Percentiles rank a stretch among this genome's conserved stretches.
These are phyloP conservation scores for Trichothecium roseum DNA, from an alignment of 2,329 filamentous ascomycete species.

Conservation along the genomic window DNA sequence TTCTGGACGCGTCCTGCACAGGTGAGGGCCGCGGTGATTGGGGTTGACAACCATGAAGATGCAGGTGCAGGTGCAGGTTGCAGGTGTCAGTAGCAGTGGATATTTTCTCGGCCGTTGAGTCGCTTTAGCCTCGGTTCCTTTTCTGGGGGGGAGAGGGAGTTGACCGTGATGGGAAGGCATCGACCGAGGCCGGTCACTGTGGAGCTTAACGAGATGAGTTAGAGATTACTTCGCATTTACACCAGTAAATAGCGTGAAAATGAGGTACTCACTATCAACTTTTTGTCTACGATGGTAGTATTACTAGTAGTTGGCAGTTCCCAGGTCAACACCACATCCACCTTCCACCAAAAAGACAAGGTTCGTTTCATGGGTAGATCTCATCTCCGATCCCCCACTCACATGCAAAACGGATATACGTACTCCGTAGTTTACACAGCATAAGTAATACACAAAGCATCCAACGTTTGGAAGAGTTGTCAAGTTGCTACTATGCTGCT, in stretches of 20 bases:
- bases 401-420: too few relatives aligned
- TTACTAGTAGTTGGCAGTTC: too few relatives aligned
- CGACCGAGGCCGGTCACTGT: slow-evolving; percentile 10
- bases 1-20: too few relatives aligned
- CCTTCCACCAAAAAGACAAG: too few relatives aligned
- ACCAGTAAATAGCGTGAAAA: neutral
- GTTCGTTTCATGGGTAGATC: neutral
- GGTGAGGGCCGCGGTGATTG: too few relatives aligned
- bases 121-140: slow-evolving; percentile 12
- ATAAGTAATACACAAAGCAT: too few relatives aligned
- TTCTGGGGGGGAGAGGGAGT: neutral
- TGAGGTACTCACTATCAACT: neutral
- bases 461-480: too few relatives aligned
- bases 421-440: too few relatives aligned
- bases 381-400: neutral
- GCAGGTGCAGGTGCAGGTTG: neutral
- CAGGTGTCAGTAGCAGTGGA: neutral
- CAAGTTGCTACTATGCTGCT: too few relatives aligned
- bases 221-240: neutral
- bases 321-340: too few relatives aligned
- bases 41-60: too few relatives aligned
- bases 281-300: too few relatives aligned
- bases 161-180: slow-evolving; percentile 1
- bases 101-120: slow-evolving; percentile 8
- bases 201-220: slow-evolving; percentile 1